phyloP scores from a whole-genome alignment of 202 grass and related monocot genomes.

The Setaria viridis region DNA sequence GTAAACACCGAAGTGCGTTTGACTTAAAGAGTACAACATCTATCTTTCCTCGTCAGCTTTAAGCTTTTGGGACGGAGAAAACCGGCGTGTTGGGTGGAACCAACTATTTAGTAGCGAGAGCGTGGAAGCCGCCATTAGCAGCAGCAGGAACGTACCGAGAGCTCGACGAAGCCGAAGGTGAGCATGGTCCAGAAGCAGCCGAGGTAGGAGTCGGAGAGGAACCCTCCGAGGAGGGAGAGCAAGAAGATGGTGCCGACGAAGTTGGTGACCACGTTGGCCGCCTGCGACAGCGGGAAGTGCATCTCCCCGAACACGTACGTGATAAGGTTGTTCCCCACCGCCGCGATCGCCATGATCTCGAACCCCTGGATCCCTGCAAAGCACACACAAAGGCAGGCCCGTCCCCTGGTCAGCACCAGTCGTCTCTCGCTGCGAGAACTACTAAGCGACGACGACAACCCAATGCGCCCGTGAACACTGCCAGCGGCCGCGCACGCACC shows the following conservation, averaged over 20 bases:
- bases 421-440: neutral
- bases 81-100: no score
- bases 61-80: no score
- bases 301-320: conserved; percentile 99
- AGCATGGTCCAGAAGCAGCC: conserved; percentile 98
- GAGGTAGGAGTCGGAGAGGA: conserved; percentile 96
- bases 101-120: no score
- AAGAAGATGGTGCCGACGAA: conserved; percentile 96
- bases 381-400: no score
- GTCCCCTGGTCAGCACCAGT: neutral
- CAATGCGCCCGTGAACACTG: no score
- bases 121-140: no score
- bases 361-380: conserved; percentile 83
- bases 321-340: conserved; percentile 98
- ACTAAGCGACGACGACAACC: no score
- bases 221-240: conserved; percentile 82
- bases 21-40: neutral
- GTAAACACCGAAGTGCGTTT: neutral
- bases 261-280: conserved; percentile 93
- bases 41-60: neutral
- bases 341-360: conserved; percentile 98
- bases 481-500: conserved; percentile 38
- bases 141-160: conserved; percentile 59
- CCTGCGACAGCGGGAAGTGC: conserved; percentile 87
- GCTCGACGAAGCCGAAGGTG: conserved; percentile 97